Base-by-base conservation (phyloP, 2,329 filamentous ascomycete species). In the Drechslerella coelobrocha region DNA sequence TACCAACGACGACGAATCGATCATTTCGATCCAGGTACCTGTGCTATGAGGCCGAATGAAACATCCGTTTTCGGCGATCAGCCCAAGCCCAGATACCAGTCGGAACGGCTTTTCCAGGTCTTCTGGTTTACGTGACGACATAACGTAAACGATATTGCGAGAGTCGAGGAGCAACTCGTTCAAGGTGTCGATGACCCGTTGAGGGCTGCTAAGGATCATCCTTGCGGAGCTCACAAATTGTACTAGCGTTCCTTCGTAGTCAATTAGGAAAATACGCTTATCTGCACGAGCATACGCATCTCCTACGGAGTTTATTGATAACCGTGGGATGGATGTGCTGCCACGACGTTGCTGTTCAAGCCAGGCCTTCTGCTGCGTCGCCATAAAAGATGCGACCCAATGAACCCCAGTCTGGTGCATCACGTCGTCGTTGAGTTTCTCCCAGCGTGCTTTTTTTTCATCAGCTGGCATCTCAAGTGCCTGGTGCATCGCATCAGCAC, bases 21-120 rank as follows among this genome's bases (percentile, higher is more conserved):
- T 57, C 79, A 96, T 88, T 72, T 89, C 87, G 1, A 84, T 85
- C 94, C 94, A 97, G 34, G 85, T 83, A 23, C 85, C 84, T 14
- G 82, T 83, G 19, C 86, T 84, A 48, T 85, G 86, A 73, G 90
- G 85, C 75, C 89, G 90, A 63, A 97, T 81, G 79, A 95, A 97
- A 78, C 91, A 96, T 1, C 93, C 93, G 74, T 96, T 97, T 80
- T 97, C 93, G 0, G 93, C 93, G 73, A 97, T 95, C 2, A 97
- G 83, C 1, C 94, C 94, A 2, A 97, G 81, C 69, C 89, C 89
- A 3, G 90, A 89, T 1, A 97, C 89, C 23, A 89, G 86, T 56
- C 88, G 88, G 83, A 97, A 97, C 0, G 95, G 83, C 2, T 88
- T 86, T 74, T 96, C 91, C 31, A 97, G 86, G 76, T 97, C 92